phyloP scores from a whole-genome alignment of 108 stramenopile genomes.

The Discostella stelligeroides region DNA sequence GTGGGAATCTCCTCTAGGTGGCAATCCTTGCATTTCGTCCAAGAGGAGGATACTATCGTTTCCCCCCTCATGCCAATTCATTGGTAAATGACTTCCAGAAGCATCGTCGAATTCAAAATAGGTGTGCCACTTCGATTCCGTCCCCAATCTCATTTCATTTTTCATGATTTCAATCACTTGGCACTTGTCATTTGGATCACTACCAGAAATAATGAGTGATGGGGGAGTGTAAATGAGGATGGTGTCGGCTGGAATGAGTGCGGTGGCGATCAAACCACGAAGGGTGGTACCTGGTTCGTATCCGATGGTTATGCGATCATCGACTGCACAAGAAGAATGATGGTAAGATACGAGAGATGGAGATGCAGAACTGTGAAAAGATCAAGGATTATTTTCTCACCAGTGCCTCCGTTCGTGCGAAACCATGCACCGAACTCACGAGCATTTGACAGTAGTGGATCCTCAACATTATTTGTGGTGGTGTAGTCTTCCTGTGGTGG shows the following conservation, averaged over 20 bases:
- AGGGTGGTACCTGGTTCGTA: constrained; percentile 30
- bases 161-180: constrained; percentile 8
- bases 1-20: constrained; percentile 34
- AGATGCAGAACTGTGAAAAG: not conserved
- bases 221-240: constrained; percentile 37
- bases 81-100: constrained; percentile 29
- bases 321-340: constrained; percentile 5
- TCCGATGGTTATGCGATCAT: constrained; percentile 42
- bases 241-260: constrained; percentile 32
- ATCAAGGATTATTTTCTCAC: not conserved
- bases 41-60: no score
- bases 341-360: not conserved
- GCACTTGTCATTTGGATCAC: constrained; percentile 33
- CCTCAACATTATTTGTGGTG: no score
- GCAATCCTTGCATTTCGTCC: constrained; percentile 32
- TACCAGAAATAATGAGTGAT: constrained; percentile 12
- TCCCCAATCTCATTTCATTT: constrained; percentile 24
- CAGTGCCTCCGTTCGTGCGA: constrained; percentile 21
- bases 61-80: constrained; percentile 24
- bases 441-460: constrained; percentile 25
- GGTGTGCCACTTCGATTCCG: constrained; percentile 31
- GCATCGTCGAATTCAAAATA: constrained; percentile 49
- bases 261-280: constrained; percentile 46
- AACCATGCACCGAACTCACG: constrained; percentile 38
- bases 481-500: no score